Evolutionary conservation across 139 green algal species (phyloP).

Genomic region (Trebouxia sp.): DNA sequence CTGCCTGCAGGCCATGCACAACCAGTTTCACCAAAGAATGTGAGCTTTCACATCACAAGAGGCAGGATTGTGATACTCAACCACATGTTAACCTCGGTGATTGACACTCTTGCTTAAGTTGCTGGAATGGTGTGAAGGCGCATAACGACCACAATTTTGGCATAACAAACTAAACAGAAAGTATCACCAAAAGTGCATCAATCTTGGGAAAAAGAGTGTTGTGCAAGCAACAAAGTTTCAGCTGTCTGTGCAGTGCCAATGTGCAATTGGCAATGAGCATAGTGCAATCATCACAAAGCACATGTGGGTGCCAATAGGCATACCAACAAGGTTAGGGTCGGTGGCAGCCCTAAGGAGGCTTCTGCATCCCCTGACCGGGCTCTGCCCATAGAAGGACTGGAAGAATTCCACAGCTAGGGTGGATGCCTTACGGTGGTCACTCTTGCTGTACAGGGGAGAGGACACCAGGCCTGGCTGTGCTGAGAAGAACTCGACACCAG

Average conservation of each 20-base stretch:
- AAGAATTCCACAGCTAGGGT: conserved; percentile 12
- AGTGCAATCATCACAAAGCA: no score
- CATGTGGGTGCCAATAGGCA: not conserved
- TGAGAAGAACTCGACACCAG: conserved; percentile 33
- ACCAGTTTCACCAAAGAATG: not conserved
- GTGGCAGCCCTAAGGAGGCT: conserved; percentile 27
- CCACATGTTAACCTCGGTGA: not conserved
- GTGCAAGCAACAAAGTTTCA: no score
- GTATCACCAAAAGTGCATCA: no score
- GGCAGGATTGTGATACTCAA: not conserved
- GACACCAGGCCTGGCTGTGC: conserved; percentile 40
- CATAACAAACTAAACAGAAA: no score
- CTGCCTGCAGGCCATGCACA: conserved; percentile 9
- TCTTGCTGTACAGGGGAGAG: conserved; percentile 37
- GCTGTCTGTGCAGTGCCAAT: not conserved
- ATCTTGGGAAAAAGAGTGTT: no score
- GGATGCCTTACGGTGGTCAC: conserved; percentile 28
- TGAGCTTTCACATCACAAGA: not conserved
- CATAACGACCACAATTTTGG: no score
- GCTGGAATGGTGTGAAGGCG: no score
- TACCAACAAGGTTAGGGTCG: conserved; percentile 28
- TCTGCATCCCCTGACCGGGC: conserved; percentile 1
- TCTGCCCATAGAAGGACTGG: conserved; percentile 26
- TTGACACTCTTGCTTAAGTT: not conserved
- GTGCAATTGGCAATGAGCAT: not conserved